A percentile compares a stretch with the other conserved stretches of the same genome.
Evolutionary conservation across 495 filamentous ascomycete genomes (phyloP).

Genomic region (Penicillium mononematosum): DNA sequence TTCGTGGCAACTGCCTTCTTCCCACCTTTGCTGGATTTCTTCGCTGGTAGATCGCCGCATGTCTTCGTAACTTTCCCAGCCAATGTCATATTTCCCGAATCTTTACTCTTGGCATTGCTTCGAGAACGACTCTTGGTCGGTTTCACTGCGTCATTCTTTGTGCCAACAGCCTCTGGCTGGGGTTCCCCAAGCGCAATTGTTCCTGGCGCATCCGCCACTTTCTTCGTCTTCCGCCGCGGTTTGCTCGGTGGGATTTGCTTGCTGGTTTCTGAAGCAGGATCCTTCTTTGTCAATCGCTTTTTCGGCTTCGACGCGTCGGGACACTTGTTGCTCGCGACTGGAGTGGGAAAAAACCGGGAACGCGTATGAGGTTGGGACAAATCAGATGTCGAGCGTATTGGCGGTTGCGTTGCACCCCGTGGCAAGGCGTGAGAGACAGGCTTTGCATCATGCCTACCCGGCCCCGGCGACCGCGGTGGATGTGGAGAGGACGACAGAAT

Average conservation of each 20-base stretch:
- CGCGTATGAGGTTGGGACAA: conserved; percentile 28
- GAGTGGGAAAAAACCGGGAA: conserved; percentile 32
- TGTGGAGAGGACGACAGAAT: conserved; percentile 46
- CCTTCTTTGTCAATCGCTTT: conserved; percentile 15
- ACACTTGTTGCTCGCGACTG: conserved; percentile 6
- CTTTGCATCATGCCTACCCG: conserved; percentile 11
- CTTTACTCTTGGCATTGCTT: conserved; percentile 22
- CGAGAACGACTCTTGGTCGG: conserved; percentile 25
- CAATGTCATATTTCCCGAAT: conserved; percentile 35
- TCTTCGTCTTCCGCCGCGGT: conserved; percentile 21
- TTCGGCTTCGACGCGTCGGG: conserved; percentile 7
- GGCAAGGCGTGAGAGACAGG: conserved; percentile 18
- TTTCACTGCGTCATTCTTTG: conserved; percentile 19
- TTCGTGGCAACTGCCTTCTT: conserved; percentile 13
- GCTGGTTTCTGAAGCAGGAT: neutral
- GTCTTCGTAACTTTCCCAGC: conserved; percentile 38
- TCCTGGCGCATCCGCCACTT: conserved; percentile 16
- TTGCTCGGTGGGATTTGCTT: conserved; percentile 14
- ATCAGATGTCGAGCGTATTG: conserved; percentile 38
- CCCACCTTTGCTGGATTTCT: conserved; percentile 16
- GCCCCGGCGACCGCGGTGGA: conserved; percentile 22
- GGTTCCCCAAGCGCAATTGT: neutral
- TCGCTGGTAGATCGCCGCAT: conserved; percentile 15
- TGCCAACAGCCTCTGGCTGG: conserved; percentile 4
- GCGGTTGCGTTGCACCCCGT: conserved; percentile 29